Evolutionary conservation across 768 basidiomycete species (phyloP).

Genomic region (Candolleomyces aberdarensis): DNA sequence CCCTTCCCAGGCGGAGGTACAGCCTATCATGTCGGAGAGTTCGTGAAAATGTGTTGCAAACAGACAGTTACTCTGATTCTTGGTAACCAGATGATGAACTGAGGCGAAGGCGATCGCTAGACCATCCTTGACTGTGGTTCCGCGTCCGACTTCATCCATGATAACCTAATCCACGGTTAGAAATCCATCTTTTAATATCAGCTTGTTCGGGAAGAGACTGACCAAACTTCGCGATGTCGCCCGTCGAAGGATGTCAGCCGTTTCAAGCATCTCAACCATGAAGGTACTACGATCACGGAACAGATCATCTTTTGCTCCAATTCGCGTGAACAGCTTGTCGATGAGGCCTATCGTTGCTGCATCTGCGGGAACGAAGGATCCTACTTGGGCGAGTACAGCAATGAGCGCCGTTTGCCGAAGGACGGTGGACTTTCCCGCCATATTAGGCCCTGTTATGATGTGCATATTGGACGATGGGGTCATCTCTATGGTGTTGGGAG

Average conservation of each 20-base stretch:
- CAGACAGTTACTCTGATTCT: slow-evolving; percentile 76
- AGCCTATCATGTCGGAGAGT: slow-evolving; percentile 79
- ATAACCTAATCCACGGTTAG: slow-evolving; percentile 61
- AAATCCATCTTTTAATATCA: not conserved
- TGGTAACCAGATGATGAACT: slow-evolving; percentile 72
- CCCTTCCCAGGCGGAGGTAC: slow-evolving; percentile 40
- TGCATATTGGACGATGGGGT: slow-evolving; percentile 63
- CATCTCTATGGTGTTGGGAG: slow-evolving; percentile 76
- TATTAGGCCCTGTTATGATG: slow-evolving; percentile 90
- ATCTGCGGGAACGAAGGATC: slow-evolving; percentile 92
- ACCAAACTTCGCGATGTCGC: slow-evolving; percentile 86
- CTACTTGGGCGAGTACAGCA: slow-evolving; percentile 85
- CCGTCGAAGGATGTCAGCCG: slow-evolving; percentile 81
- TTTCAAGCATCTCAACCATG: slow-evolving; percentile 98
- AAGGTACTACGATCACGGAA: slow-evolving; percentile 94
- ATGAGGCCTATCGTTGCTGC: slow-evolving; percentile 78
- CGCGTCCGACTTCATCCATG: slow-evolving; percentile 99
- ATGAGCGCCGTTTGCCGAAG: slow-evolving; percentile 91
- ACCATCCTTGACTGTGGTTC: slow-evolving; percentile 90
- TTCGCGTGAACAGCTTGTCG: slow-evolving; percentile 89
- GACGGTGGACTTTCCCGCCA: slow-evolving; percentile 93
- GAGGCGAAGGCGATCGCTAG: slow-evolving; percentile 92
- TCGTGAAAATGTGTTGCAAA: slow-evolving; percentile 99
- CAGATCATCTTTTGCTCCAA: slow-evolving; percentile 94
- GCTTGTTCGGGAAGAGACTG: slow-evolving; percentile 4